phyloP scores from a whole-genome alignment of 2,329 filamentous ascomycete genomes.

The Fusarium chuoi region DNA sequence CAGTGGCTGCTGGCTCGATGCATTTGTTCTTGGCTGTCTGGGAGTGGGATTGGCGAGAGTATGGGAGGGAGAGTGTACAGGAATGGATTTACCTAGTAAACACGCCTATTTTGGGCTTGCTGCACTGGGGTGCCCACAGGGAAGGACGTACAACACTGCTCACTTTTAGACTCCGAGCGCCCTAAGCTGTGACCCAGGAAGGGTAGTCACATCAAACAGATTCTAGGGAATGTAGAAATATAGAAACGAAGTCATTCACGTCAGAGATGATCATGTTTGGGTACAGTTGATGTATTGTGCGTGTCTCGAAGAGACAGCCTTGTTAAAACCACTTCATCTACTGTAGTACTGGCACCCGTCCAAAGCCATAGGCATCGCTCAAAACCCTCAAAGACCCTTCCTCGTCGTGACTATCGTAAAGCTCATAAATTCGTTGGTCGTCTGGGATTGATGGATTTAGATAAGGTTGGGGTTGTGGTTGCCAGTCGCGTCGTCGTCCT shows the following conservation, averaged over 20 bases:
- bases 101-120: neutral
- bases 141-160: neutral
- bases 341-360: neutral
- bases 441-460: neutral
- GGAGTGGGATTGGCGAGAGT: accelerated
- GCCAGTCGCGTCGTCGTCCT: too few species aligned
- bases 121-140: neutral
- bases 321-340: neutral
- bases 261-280: slow-evolving; percentile 2
- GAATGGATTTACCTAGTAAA: neutral
- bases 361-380: neutral
- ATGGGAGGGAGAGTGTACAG: neutral
- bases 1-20: neutral
- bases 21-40: accelerated
- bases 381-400: neutral
- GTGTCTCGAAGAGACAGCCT: neutral
- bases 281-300: slow-evolving; percentile 2
- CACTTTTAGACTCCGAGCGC: neutral
- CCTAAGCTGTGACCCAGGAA: neutral
- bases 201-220: accelerated
- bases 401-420: neutral
- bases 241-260: neutral
- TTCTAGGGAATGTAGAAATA: neutral
- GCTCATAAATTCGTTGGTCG: neutral
- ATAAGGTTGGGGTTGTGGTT: too few species aligned